These are phyloP conservation scores for Taxillus chinensis DNA, from an alignment of 164 flowering plant species.

Conservation along the genomic window DNA sequence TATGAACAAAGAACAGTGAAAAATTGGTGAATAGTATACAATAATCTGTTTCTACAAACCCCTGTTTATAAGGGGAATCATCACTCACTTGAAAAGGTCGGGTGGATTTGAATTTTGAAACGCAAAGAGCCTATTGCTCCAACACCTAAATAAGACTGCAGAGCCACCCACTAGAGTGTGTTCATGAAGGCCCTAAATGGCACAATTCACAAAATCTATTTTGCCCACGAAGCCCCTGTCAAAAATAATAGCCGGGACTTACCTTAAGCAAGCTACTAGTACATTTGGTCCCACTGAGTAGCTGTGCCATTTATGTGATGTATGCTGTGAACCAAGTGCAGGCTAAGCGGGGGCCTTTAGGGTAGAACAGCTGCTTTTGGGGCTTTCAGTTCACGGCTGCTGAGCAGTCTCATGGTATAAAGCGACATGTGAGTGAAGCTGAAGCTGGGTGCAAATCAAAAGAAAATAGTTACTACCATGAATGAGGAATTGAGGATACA, in stretches of 20 bases:
- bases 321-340: constrained; percentile 11
- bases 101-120: too few species aligned
- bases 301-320: constrained; percentile 4
- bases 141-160: too few species aligned
- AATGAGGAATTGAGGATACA: neutral
- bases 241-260: neutral
- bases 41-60: neutral
- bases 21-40: neutral
- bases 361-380: constrained; percentile 29
- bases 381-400: constrained; percentile 24
- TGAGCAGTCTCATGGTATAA: constrained; percentile 38
- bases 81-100: neutral
- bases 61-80: neutral
- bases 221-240: neutral
- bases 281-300: neutral
- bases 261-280: neutral
- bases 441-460: constrained; percentile 7
- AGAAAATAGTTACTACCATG: neutral
- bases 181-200: too few species aligned
- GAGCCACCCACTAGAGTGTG: too few species aligned
- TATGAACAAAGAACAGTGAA: too few species aligned
- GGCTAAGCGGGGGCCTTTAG: constrained; percentile 32
- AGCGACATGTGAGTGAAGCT: constrained; percentile 27
- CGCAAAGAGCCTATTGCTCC: too few species aligned
- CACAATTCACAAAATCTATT: neutral